Base-by-base conservation (phyloP, 352 stramenopile species). In the Pseudoperonospora humuli region DNA sequence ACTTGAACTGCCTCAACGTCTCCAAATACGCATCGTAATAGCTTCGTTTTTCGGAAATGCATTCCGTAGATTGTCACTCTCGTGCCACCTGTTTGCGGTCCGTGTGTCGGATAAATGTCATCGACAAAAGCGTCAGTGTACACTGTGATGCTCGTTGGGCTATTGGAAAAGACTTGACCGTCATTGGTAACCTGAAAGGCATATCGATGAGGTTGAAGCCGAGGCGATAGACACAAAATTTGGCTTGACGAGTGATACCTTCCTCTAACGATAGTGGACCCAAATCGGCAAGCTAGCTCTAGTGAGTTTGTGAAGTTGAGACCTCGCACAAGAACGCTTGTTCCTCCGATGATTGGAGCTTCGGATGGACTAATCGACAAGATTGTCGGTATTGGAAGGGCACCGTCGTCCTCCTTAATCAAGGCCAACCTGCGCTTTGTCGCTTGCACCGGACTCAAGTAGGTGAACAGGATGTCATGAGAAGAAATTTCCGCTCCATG, bases 241-340 rank as follows among this genome's bases (percentile, higher is more conserved):
- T 70, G 45, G 10, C 55, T 33, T 3, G 59, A 7, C 3, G 67
- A 83, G 15, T 84, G 50, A 34, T 71, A 95, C 9, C 60, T 57
- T 11, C 59, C 84, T 11, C 44, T 26, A 3, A 85, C 58, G 39
- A 73, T 37, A 13, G 50, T 58, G 0, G 52, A 42, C 24, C 87
- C 91, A 61, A 97, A 95, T n/a, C 65, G 69, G 54, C 88, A 97
- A 33, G 59, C 53, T 8, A 97, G 54, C 7, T 75, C 61, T 35
- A 74, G 32, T 5, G 72, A 76, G 34, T 91, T 81, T 1, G 58
- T 39, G 38, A 98, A 97, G 7, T 83, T 66, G 7, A 60, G 18
- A 5, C 91, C 93, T 17, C 36, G 37, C 5, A 97, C 63, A n/a
- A 72, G 61, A 11, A 97, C 54, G 2, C 61, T 31, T 3, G 83